Percentiles rank a stretch among this genome's conserved stretches.
phyloP scores from a whole-genome alignment of 2,329 filamentous ascomycete species.

The Ilyonectria robusta region DNA sequence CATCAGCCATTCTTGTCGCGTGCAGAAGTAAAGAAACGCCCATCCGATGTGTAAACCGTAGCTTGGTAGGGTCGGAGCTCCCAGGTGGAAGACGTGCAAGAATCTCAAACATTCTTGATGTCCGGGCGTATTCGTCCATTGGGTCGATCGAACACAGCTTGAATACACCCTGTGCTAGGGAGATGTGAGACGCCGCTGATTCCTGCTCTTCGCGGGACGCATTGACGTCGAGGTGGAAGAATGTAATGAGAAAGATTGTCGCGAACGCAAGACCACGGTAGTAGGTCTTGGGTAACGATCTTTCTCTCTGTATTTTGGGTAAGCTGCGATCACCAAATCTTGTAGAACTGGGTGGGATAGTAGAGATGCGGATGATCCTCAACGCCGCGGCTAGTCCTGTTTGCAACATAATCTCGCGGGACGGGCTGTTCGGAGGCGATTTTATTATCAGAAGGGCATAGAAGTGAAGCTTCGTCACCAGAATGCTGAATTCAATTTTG shows the following conservation, averaged over 20 bases:
- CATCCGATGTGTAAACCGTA: conserved; percentile 37
- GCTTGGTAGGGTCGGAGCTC: neutral
- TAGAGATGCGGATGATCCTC: conserved; percentile 31
- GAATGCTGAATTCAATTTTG: conserved; percentile 30
- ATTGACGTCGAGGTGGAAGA: conserved; percentile 24
- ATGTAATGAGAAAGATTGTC: conserved; percentile 38
- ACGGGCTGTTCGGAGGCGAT: conserved; percentile 9
- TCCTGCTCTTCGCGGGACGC: conserved; percentile 29
- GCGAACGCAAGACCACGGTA: conserved; percentile 35
- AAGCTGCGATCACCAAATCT: neutral
- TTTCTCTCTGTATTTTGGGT: conserved; percentile 6
- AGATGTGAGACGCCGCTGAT: conserved; percentile 32
- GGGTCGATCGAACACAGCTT: conserved; percentile 21
- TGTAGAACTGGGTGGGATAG: neutral
- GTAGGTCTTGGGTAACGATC: conserved; percentile 34
- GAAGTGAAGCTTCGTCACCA: conserved; percentile 34
- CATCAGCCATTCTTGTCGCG: conserved; percentile 26
- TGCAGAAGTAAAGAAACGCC: conserved; percentile 33
- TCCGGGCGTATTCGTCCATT: conserved; percentile 32
- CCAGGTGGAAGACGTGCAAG: conserved; percentile 5
- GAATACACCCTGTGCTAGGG: conserved; percentile 29
- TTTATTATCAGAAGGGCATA: conserved; percentile 34
- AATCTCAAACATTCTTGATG: conserved; percentile 31
- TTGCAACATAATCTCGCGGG: conserved; percentile 31
- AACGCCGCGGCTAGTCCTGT: conserved; percentile 27